A percentile compares a stretch with the other conserved stretches of the same genome.
Conservation (phyloP, 805 yeast genomes). For the Ogataea henricii region DNA sequence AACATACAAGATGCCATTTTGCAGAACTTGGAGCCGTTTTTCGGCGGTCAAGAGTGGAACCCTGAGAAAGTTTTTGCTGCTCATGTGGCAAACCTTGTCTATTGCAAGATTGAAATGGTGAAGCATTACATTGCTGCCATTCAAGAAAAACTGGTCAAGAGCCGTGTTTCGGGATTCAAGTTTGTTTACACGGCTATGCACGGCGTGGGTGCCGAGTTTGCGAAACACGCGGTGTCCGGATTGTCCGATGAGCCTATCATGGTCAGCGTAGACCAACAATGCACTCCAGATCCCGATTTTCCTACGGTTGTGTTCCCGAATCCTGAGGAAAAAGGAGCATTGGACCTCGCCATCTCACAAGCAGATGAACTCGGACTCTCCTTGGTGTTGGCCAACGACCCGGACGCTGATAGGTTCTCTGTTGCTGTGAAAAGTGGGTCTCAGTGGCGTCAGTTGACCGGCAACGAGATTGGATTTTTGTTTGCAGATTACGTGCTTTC, state of each 20-base stretch:
- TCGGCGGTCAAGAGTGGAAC: conserved; percentile 39
- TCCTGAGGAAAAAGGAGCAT: conserved; percentile 94
- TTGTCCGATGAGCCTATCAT: conserved; percentile 37
- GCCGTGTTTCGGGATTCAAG: conserved; percentile 37
- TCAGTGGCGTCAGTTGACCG: conserved; percentile 79
- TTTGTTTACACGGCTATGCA: conserved; percentile 94
- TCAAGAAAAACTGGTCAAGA: conserved; percentile 34
- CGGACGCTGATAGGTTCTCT: conserved; percentile 95
- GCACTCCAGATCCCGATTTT: conserved; percentile 78
- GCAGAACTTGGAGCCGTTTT: conserved; percentile 62
- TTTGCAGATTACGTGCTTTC: conserved; percentile 68
- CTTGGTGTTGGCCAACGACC: conserved; percentile 87
- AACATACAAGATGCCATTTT: conserved; percentile 69
- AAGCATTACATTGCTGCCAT: conserved; percentile 43
- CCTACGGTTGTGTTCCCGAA: conserved; percentile 89
- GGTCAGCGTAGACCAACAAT: conserved; percentile 62
- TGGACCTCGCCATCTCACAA: conserved; percentile 62
- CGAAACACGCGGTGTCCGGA: conserved; percentile 42
- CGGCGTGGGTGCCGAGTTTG: conserved; percentile 82
- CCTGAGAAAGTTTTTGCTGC: conserved; percentile 33
- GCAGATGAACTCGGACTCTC: conserved; percentile 54
- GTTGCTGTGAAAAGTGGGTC: conserved; percentile 61
- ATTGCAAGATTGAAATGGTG: conserved; percentile 45
- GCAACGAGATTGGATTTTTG: conserved; percentile 86
- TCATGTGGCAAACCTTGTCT: conserved; percentile 32